Evolutionary conservation across 495 filamentous ascomycete species (phyloP), one percentile per base, ranked within the genome.

Genomic region (Bacidia gigantensis): DNA sequence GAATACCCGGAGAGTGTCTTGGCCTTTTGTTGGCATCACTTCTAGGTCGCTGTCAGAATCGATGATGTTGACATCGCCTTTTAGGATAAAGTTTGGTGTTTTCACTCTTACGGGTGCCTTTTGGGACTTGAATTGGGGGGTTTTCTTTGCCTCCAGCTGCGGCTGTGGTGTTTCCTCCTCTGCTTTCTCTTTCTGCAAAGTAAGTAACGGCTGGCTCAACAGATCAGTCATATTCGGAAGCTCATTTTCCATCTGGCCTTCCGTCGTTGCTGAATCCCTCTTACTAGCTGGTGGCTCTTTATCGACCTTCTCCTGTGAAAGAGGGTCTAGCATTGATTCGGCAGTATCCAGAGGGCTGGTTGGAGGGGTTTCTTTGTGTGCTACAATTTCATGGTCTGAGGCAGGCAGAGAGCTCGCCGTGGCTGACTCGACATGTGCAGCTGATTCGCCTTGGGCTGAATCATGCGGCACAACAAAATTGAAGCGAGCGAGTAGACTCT

Each of bases 401-500:
- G 66, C 69, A n/a, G 65, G 58, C 26, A 67, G 66, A 5, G 72
- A 72, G 24, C 64, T 72, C 25, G 65, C 65, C 20, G 65, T 62
- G 1, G 65, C 66, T 2, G 72, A 72, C 9, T 65, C 67, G n/a
- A 64, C 70, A 12, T 58, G 60, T 1, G 51, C 53, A 12, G 58
- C 45, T n/a, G 59, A 49, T 9, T 50, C 60, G n/a, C 62, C 53
- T 11, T 43, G 23, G 22, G 52, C 49, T 29, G 64, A 42, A 22
- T 62, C 42, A 18, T 62, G 47, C 9, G 67, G 52, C 46, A 75
- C 67, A 53, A 71, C 76, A 58, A 83, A 89, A 62, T 87, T 86
- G 69, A 96, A 94, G 25, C 77, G 75, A 35, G 86, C 82, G 62
- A 99, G 86, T 20, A 98, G 72, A 46, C 84, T 83, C 17, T 84